Percentiles rank a stretch among this genome's conserved stretches.
Conservation (phyloP, 2,329 filamentous ascomycete species). For the Thielaviopsis populi region DNA sequence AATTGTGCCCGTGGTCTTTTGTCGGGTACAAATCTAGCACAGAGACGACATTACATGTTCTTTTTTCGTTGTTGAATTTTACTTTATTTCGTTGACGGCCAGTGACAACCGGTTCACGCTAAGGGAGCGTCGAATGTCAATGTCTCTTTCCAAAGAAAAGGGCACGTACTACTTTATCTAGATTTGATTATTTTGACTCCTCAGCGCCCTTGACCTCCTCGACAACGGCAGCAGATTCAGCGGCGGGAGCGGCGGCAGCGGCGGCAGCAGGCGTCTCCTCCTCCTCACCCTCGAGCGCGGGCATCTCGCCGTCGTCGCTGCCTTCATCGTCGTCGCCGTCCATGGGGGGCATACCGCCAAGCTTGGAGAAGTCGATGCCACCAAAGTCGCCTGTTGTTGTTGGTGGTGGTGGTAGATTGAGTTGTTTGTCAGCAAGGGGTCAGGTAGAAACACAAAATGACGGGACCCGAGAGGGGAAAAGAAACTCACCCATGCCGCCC, state of each 20-base stretch:
- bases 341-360: conserved; percentile 36
- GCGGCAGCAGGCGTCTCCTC: conserved; percentile 21
- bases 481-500: conserved; percentile 33
- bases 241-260: background rate
- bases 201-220: conserved; percentile 1
- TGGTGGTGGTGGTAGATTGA: too few species aligned
- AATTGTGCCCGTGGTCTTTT: too few species aligned
- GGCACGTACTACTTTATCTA: background rate
- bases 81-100: background rate
- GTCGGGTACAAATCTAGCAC: too few species aligned
- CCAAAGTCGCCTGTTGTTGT: conserved; percentile 49
- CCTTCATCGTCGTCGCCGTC: conserved; percentile 36
- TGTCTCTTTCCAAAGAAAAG: background rate
- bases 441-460: background rate
- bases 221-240: background rate
- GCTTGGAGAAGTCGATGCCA: conserved; percentile 89
- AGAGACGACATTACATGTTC: too few species aligned
- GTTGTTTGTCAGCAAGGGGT: background rate
- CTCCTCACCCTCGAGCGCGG: conserved; percentile 51
- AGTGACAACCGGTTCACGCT: too few species aligned
- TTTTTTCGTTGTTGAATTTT: background rate
- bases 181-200: conserved; percentile 7
- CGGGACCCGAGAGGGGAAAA: background rate
- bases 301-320: conserved; percentile 62
- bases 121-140: too few species aligned